phyloP scores from a whole-genome alignment of 345 rosid species.

The Dimocarpus longan region DNA sequence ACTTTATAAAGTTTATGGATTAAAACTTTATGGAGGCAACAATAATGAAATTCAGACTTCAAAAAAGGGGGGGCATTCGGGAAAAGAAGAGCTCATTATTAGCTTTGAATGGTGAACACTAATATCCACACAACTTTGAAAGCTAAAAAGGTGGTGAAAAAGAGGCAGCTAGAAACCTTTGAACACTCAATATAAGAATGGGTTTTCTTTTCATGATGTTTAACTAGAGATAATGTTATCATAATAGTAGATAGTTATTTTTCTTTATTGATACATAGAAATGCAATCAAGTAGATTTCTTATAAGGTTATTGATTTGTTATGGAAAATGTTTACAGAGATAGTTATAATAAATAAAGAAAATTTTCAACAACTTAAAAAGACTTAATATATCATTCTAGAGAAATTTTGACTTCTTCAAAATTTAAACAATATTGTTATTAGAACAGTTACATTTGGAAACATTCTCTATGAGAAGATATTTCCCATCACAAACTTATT shows the following conservation, averaged over 20 bases:
- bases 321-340: too few relatives aligned
- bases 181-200: neutral
- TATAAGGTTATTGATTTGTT: too few relatives aligned
- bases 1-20: constrained; percentile 1
- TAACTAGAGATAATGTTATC: neutral
- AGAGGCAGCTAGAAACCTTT: neutral
- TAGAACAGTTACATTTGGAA: too few relatives aligned
- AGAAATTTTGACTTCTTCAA: too few relatives aligned
- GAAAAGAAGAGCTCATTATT: constrained; percentile 19
- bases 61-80: neutral
- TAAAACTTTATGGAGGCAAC: neutral
- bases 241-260: too few relatives aligned
- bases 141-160: constrained; percentile 21
- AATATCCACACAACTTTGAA: constrained; percentile 23
- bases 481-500: too few relatives aligned
- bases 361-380: too few relatives aligned
- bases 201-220: neutral
- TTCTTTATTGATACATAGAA: neutral
- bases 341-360: too few relatives aligned
- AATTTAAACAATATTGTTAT: too few relatives aligned
- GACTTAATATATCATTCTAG: too few relatives aligned
- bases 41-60: constrained; percentile 19
- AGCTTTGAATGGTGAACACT: constrained; percentile 11
- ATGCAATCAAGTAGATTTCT: neutral
- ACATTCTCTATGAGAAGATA: neutral